phyloP scores from a whole-genome alignment of 495 filamentous ascomycete species.

The Pseudomonodictys pantanalensis region DNA sequence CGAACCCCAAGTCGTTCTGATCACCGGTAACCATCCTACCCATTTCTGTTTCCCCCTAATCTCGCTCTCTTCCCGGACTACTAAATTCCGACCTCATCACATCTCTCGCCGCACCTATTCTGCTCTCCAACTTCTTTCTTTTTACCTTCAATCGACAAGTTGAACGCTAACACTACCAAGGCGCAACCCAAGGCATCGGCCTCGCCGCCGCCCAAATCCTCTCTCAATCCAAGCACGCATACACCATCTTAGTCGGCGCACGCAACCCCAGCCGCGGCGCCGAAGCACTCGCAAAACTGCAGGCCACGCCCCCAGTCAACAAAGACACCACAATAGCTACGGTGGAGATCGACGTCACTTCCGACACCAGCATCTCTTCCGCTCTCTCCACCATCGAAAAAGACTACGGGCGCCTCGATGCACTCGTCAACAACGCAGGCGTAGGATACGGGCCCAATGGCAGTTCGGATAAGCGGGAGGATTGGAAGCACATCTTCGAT shows the following conservation, averaged over 20 bases:
- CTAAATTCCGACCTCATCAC: too few relatives aligned
- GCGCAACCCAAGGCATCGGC: slow-evolving; percentile 13
- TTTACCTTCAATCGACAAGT: too few relatives aligned
- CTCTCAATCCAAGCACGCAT: slow-evolving; percentile 9
- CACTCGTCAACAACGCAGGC: slow-evolving; percentile 24
- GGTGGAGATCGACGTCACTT: slow-evolving; percentile 18
- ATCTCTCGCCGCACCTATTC: too few relatives aligned
- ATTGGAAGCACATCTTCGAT: slow-evolving; percentile 10
- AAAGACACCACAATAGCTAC: background rate
- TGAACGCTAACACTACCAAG: background rate
- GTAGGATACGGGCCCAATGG: background rate
- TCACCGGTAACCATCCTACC: too few relatives aligned
- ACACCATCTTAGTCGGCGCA: slow-evolving; percentile 7
- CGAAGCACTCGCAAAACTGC: slow-evolving; percentile 4
- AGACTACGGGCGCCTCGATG: slow-evolving; percentile 17
- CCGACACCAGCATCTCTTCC: background rate
- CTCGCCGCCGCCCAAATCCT: background rate
- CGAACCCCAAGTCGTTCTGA: too few relatives aligned
- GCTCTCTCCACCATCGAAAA: background rate
- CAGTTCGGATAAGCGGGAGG: background rate
- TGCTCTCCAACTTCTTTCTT: too few relatives aligned
- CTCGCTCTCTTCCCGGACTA: too few relatives aligned
- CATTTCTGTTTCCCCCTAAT: too few relatives aligned
- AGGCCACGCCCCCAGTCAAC: background rate
- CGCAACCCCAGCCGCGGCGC: background rate